Conservation (phyloP, 305 asterid genomes). For the Fraxinus latifolia region DNA sequence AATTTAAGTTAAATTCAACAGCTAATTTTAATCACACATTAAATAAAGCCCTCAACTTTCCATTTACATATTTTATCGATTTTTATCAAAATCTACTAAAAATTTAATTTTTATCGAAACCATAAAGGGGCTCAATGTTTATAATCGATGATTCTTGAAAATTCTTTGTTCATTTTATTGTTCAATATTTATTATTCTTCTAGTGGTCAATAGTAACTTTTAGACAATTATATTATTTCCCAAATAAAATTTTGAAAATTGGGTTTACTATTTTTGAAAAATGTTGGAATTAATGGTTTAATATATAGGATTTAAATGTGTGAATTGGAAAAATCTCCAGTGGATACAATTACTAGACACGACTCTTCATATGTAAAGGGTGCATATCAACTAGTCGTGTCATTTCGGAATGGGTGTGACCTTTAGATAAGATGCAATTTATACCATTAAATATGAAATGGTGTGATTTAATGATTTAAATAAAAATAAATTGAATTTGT, state of each 20-base stretch:
- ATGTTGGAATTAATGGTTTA: not conserved
- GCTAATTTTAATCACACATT: too few species aligned
- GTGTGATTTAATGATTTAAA: not conserved
- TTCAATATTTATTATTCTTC: not conserved
- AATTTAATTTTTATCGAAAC: too few species aligned
- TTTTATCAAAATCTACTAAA: not conserved
- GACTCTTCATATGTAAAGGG: not conserved
- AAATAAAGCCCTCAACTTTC: not conserved
- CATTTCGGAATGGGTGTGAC: not conserved
- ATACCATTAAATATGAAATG: not conserved
- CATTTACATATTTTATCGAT: too few species aligned
- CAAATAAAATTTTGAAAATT: not conserved
- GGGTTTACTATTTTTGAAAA: not conserved
- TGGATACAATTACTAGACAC: not conserved
- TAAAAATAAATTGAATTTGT: not conserved
- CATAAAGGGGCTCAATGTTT: not conserved
- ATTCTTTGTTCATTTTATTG: not conserved
- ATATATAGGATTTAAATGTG: not conserved
- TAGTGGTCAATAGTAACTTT: not conserved
- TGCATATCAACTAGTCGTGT: not conserved
- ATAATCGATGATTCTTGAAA: not conserved
- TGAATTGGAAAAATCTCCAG: not conserved
- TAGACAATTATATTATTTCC: not conserved
- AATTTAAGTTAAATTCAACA: too few species aligned
- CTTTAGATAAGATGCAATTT: not conserved